phyloP scores from a whole-genome alignment of 495 filamentous ascomycete genomes.

The Trypethelium eluteriae region DNA sequence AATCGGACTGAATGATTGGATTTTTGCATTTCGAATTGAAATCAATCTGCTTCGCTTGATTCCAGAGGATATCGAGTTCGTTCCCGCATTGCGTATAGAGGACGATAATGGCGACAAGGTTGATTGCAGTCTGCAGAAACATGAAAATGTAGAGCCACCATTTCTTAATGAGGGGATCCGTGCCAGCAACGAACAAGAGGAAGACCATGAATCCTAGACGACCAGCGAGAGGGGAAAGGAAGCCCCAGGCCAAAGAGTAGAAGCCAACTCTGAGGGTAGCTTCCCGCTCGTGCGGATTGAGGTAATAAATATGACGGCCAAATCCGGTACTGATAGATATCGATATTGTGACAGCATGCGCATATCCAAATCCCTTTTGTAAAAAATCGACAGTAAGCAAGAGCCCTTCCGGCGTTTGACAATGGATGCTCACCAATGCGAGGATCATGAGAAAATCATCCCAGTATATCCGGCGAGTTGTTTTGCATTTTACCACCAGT shows the following conservation, averaged over 20 bases:
- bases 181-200: constrained; percentile 19
- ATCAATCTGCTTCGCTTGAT: not conserved
- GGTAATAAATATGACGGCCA: constrained; percentile 19
- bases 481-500: constrained; percentile 14
- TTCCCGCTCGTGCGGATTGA: constrained; percentile 8
- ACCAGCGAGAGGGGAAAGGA: constrained; percentile 19
- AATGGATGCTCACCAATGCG: constrained; percentile 11
- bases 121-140: constrained; percentile 13
- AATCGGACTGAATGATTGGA: constrained; percentile 5
- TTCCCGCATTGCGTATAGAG: constrained; percentile 19
- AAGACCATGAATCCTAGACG: constrained; percentile 22
- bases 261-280: constrained; percentile 12
- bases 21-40: constrained; percentile 10
- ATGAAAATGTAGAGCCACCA: constrained; percentile 23
- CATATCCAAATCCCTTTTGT: constrained; percentile 8
- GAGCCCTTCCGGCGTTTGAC: not conserved
- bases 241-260: constrained; percentile 9
- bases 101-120: constrained; percentile 15
- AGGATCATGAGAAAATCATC: constrained; percentile 18
- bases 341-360: constrained; percentile 16
- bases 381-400: not conserved
- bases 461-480: constrained; percentile 19
- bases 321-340: constrained; percentile 13
- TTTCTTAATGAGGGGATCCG: constrained; percentile 17
- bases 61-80: constrained; percentile 18